These are phyloP conservation scores for Hemisphaericaspora xylofermentans DNA, from an alignment of 1,139 yeast genomes.

Conservation along the genomic window DNA sequence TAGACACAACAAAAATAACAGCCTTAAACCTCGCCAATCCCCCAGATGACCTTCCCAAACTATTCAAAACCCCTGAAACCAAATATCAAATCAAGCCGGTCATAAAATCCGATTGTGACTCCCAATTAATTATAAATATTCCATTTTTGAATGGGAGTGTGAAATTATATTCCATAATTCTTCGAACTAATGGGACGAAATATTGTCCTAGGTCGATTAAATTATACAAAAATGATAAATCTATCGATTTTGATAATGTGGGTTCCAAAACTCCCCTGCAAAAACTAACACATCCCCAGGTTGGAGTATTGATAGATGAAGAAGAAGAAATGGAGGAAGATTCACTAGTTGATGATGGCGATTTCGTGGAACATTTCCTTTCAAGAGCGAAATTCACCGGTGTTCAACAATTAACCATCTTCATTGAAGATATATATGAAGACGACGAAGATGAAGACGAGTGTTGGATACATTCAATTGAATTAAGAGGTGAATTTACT, in stretches of 20 bases:
- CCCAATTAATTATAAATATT: conserved; percentile 70
- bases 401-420: conserved; percentile 64
- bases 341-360: conserved; percentile 34
- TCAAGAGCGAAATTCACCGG: conserved; percentile 77
- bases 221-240: conserved; percentile 68
- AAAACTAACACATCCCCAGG: conserved; percentile 61
- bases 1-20: conserved; percentile 60
- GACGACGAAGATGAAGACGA: conserved; percentile 56
- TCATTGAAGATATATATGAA: conserved; percentile 66
- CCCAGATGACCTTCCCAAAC: conserved; percentile 47
- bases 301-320: conserved; percentile 43
- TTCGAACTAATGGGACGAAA: conserved; percentile 63
- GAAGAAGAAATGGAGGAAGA: conserved; percentile 33
- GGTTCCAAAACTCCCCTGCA: conserved; percentile 50
- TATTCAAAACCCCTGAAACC: conserved; percentile 47
- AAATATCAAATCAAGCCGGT: conserved; percentile 46
- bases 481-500: conserved; percentile 77
- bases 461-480: conserved; percentile 65
- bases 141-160: conserved; percentile 75
- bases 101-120: conserved; percentile 76
- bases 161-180: conserved; percentile 67
- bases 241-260: conserved; percentile 70
- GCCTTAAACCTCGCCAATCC: conserved; percentile 65
- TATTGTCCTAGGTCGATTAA: conserved; percentile 70
- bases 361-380: conserved; percentile 79